phyloP scores from a whole-genome alignment of 1,139 yeast genomes.

The Hyphopichia wangnamkhiaoensis region DNA sequence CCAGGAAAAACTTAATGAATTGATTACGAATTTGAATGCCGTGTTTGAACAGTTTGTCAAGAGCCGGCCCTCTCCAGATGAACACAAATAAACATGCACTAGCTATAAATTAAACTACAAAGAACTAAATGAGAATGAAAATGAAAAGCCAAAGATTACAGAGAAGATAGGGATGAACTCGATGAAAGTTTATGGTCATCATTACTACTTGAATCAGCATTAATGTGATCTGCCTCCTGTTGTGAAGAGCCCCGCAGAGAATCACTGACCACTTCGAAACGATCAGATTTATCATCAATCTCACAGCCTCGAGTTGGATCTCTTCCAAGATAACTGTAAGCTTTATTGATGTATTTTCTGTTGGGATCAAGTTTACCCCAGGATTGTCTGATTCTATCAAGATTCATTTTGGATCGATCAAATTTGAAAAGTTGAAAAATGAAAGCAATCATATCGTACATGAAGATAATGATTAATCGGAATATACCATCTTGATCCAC shows the following conservation, averaged over 20 bases:
- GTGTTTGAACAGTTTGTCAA: conserved; percentile 4
- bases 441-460: conserved; percentile 32
- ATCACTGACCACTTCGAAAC: not conserved
- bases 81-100: not conserved
- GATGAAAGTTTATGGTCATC: conserved; percentile 1
- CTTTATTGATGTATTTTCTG: conserved; percentile 37
- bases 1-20: conserved; percentile 19
- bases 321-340: conserved; percentile 39
- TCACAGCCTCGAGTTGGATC: conserved; percentile 19
- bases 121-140: no score
- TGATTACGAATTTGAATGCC: conserved; percentile 22
- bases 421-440: conserved; percentile 35
- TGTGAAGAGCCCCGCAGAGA: not conserved
- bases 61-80: not conserved
- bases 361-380: conserved; percentile 51
- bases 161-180: conserved; percentile 1
- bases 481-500: conserved; percentile 12
- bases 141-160: no score
- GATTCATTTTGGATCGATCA: conserved; percentile 44
- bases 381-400: conserved; percentile 43
- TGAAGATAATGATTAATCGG: conserved; percentile 25
- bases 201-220: not conserved
- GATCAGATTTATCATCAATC: not conserved
- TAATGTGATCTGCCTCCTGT: not conserved
- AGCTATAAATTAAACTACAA: no score